Base-by-base conservation (phyloP, 768 basidiomycete genomes). In the Mycena pura region DNA sequence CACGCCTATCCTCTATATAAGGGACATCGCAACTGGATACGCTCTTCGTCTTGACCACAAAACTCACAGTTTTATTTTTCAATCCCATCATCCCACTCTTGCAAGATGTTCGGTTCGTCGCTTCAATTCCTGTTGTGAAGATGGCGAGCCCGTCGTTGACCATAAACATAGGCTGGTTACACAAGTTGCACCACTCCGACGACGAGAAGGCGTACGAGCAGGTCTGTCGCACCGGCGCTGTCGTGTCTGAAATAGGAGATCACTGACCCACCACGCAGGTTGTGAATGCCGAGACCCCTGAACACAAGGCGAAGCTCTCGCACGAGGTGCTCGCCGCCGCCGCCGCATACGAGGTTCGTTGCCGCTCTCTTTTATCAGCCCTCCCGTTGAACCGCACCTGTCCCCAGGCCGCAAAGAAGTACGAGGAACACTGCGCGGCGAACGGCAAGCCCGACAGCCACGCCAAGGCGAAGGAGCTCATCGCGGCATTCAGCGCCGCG, bases 311-410 rank as follows among this genome's bases (percentile, higher is more conserved):
- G 1, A 56, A 73, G 56, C 73, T 89, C 52, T 83, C 86, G 10
- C 89, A 91, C 71, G 85, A 91, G 74, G 70, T 90, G 40, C 80
- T 91, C 62, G 86, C 86, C 45, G 88, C 75, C 39, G 90, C 90
- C 43, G 89, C 88, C 6, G 73, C 86, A 27, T 91, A 80, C 73
- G 87, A 86, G 80, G 87, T 84, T 32, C 13, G 73, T 47, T 17
- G 0, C 27, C 15, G 19, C 6, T 5, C 24, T 19, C 5, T 14
- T 40, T 46, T 21, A 32, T 21, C 13, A 31, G 5, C 24, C 38
- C 53, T 28, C 15, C 27, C 15, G 22, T n/a, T 41, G 14, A 8
- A n/a, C 39, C 28, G 28, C 1, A 31, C 1, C 19, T 21, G 13
- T 8, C 7, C n/a, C 3, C 59, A 86, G 87, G 89, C 89, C 57